Conservation (phyloP, 2,329 filamentous ascomycete species). For the Penicillium aurantiogriseum region DNA sequence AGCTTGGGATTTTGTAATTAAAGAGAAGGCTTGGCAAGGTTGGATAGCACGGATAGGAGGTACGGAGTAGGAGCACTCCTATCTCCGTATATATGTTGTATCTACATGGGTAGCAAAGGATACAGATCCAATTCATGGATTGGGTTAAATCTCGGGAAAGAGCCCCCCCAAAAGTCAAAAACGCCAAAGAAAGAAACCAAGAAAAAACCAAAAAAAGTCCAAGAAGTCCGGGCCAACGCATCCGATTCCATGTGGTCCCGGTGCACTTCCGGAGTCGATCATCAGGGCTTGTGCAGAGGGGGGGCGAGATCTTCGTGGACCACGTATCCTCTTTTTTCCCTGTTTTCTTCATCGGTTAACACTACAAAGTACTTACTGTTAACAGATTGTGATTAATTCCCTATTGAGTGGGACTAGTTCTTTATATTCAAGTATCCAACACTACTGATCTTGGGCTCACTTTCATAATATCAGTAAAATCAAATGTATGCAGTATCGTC, state of each 20-base stretch:
- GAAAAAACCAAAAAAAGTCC: background rate
- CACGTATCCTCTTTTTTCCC: background rate
- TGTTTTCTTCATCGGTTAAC: no score
- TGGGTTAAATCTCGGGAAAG: slow-evolving; percentile 12
- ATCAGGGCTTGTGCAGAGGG: slow-evolving; percentile 20
- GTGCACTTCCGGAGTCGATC: slow-evolving; percentile 30
- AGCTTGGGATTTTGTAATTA: background rate
- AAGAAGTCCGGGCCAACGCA: slow-evolving; percentile 14
- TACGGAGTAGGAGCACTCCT: no score
- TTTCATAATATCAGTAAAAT: background rate
- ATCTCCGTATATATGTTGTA: no score
- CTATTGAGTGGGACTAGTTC: background rate
- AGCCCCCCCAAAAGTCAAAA: no score
- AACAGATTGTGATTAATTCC: no score
- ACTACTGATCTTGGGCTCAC: slow-evolving; percentile 27
- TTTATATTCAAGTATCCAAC: background rate
- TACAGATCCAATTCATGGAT: background rate
- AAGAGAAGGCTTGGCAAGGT: background rate
- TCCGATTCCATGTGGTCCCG: slow-evolving; percentile 29
- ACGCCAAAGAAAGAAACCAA: background rate
- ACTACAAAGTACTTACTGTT: no score
- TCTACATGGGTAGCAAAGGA: background rate
- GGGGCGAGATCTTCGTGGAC: slow-evolving; percentile 21
- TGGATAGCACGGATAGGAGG: no score
- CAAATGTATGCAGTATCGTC: background rate